Evolutionary conservation across 2,329 filamentous ascomycete species (phyloP).

Genomic region (Botrytis aclada): DNA sequence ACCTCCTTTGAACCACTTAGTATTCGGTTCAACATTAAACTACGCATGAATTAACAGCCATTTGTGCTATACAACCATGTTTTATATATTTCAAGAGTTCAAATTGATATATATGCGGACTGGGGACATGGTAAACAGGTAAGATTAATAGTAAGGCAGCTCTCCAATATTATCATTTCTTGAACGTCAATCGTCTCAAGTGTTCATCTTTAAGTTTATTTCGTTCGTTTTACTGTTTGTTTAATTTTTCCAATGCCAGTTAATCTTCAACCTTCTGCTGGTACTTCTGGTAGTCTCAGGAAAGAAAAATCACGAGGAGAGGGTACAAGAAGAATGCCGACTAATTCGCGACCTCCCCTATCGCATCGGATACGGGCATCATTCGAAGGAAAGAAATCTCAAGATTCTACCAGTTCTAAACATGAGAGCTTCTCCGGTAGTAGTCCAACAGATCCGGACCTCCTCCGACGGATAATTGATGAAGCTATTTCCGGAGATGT

Average conservation of each 20-base stretch:
- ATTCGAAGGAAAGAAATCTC: conserved; percentile 34
- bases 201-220: background rate
- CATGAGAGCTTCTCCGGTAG: conserved; percentile 19
- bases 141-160: conserved; percentile 4
- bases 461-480: conserved; percentile 32
- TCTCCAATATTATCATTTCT: conserved; percentile 5
- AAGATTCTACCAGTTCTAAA: conserved; percentile 1
- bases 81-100: conserved; percentile 25
- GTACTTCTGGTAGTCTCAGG: background rate
- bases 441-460: conserved; percentile 29
- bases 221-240: background rate
- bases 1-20: conserved; percentile 9
- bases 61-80: conserved; percentile 42
- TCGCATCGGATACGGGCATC: conserved; percentile 34
- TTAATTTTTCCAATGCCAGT: conserved; percentile 12
- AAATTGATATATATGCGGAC: conserved; percentile 1
- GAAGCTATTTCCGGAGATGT: conserved; percentile 34
- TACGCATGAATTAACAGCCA: conserved; percentile 51
- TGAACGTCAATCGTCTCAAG: background rate
- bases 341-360: conserved; percentile 35
- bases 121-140: conserved; percentile 10
- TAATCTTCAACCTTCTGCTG: conserved; percentile 13
- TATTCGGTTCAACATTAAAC: conserved; percentile 43
- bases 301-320: conserved; percentile 4
- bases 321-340: conserved; percentile 16